These are phyloP conservation scores for Casuarina equisetifolia DNA, from an alignment of 306 rosid genomes.

Conservation along the genomic window DNA sequence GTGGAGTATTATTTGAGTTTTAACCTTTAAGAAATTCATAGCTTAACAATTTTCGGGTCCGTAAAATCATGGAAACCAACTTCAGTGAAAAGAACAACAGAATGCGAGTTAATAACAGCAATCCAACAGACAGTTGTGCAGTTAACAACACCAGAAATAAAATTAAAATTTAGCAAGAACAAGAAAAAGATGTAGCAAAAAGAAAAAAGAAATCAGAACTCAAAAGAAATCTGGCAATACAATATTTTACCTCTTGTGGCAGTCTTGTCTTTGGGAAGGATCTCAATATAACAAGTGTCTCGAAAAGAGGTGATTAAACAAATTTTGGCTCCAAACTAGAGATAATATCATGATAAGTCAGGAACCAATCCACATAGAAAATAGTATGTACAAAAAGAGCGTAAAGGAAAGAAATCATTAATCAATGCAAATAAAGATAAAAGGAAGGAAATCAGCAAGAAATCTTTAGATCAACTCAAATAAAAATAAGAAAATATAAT, in stretches of 20 bases:
- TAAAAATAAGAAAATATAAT: neutral
- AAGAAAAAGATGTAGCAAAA: neutral
- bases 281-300: constrained; percentile 87
- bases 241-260: constrained; percentile 59
- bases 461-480: constrained; percentile 14
- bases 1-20: neutral
- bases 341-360: constrained; percentile 33
- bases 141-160: neutral
- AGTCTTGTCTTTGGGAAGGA: constrained; percentile 73
- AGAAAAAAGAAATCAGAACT: neutral
- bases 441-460: neutral
- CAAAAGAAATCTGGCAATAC: neutral
- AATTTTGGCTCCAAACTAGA: constrained; percentile 83
- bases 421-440: constrained; percentile 15
- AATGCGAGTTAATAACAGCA: neutral
- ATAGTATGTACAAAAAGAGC: constrained; percentile 1
- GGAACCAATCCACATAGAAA: constrained; percentile 19
- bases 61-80: neutral
- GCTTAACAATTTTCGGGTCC: neutral
- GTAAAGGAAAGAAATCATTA: constrained; percentile 3
- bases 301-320: constrained; percentile 89
- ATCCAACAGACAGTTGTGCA: neutral
- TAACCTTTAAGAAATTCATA: neutral
- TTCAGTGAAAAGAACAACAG: neutral
- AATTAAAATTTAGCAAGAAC: neutral